Conservation (phyloP, 2,329 filamentous ascomycete genomes). For the Calonectria honghensis region DNA sequence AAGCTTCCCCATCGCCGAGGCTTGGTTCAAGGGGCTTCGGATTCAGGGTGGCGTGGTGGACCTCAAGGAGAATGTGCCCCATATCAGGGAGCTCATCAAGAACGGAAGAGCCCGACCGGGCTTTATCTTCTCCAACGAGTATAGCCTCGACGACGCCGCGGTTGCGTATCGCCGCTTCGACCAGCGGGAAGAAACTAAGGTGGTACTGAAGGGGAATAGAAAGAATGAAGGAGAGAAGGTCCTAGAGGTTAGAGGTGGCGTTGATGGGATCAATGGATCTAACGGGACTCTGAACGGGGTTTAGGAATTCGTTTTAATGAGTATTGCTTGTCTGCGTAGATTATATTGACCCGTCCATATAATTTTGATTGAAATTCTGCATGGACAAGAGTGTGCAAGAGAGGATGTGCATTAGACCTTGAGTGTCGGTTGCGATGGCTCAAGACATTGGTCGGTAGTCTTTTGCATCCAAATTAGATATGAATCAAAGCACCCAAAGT, state of each 20-base stretch:
- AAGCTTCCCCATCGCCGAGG: conserved; percentile 14
- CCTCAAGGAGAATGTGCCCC: background rate
- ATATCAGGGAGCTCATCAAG: conserved; percentile 14
- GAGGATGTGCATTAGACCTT: too few relatives aligned
- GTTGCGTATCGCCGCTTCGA: conserved; percentile 11
- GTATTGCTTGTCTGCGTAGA: background rate
- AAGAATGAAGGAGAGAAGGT: background rate
- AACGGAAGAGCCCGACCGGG: conserved; percentile 11
- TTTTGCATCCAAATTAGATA: too few relatives aligned
- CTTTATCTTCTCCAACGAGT: conserved; percentile 18
- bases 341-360: background rate
- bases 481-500: too few relatives aligned
- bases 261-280: background rate
- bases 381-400: too few relatives aligned
- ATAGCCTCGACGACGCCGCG: conserved; percentile 1
- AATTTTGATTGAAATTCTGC: too few relatives aligned
- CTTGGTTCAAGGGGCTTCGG: conserved; percentile 21
- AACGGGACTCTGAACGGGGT: background rate
- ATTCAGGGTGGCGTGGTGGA: conserved; percentile 17
- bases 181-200: background rate
- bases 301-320: background rate
- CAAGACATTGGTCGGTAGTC: too few relatives aligned
- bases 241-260: background rate
- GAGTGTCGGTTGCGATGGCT: too few relatives aligned
- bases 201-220: conserved; percentile 16